phyloP scores from a whole-genome alignment of 1,139 yeast genomes.

The Saccharomyces hybrid region DNA sequence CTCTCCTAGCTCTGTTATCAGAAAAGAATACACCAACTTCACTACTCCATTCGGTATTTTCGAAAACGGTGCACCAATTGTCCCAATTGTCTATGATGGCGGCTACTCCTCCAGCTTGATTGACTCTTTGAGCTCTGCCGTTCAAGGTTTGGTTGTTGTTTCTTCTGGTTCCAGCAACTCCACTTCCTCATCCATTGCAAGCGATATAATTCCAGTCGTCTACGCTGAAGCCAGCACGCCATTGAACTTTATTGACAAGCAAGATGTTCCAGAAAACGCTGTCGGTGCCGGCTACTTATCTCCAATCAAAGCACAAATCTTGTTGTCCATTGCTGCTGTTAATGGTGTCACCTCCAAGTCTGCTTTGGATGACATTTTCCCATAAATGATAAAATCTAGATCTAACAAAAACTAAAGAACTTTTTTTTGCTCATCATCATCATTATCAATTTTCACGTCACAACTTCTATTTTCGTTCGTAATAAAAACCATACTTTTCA shows the following conservation, averaged over 20 bases:
- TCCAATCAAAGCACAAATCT: conserved; percentile 28
- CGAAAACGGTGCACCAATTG: conserved; percentile 13
- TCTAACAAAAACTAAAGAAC: not conserved
- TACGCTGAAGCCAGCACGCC: conserved; percentile 17
- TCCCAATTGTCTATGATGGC: conserved; percentile 27
- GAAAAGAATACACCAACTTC: conserved; percentile 18
- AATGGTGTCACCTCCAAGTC: conserved; percentile 20
- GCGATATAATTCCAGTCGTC: conserved; percentile 19
- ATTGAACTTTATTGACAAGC: conserved; percentile 12
- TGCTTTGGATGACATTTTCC: conserved; percentile 13
- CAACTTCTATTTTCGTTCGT: not conserved
- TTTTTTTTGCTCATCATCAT: not conserved
- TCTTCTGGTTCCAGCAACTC: conserved; percentile 20
- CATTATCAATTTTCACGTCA: not conserved
- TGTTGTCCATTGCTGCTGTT: conserved; percentile 25
- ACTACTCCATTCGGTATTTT: conserved; percentile 10
- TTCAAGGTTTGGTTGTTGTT: conserved; percentile 25
- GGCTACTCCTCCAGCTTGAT: conserved; percentile 18
- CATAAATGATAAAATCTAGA: conserved; percentile 5
- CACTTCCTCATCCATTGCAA: conserved; percentile 14
- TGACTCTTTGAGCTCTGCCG: conserved; percentile 13
- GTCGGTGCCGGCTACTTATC: conserved; percentile 28
- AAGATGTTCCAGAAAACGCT: conserved; percentile 23
- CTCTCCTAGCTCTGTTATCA: conserved; percentile 17
- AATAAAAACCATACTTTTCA: not conserved